These are phyloP conservation scores for Ceratocystiopsis brevicomis DNA, from an alignment of 2,329 filamentous ascomycete genomes.

Conservation along the genomic window DNA sequence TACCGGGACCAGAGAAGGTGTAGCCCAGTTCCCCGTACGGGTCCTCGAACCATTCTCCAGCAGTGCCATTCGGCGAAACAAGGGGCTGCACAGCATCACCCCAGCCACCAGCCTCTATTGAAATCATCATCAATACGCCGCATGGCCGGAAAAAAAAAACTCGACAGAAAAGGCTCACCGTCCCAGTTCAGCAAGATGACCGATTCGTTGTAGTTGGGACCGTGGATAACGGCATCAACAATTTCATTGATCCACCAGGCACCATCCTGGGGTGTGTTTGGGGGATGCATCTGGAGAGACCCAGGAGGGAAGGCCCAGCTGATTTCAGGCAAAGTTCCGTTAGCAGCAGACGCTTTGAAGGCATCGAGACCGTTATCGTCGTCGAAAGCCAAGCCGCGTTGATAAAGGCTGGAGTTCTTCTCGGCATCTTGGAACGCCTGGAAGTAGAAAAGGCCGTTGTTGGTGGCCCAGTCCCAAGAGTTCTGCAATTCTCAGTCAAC, in stretches of 20 bases:
- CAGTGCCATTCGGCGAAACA: constrained; percentile 26
- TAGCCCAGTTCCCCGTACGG: constrained; percentile 21
- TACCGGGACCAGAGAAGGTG: constrained; percentile 14
- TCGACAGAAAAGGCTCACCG: neutral
- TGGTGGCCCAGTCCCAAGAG: constrained; percentile 29
- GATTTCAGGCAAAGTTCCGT: constrained; percentile 30
- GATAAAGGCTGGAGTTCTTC: constrained; percentile 20
- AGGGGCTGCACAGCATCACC: constrained; percentile 35
- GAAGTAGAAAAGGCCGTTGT: constrained; percentile 35
- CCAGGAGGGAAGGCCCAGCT: constrained; percentile 32
- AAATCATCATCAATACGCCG: too few species aligned
- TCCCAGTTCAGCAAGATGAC: constrained; percentile 31
- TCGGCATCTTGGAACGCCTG: constrained; percentile 28
- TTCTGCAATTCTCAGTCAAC: constrained; percentile 10
- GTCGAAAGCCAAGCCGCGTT: constrained; percentile 26
- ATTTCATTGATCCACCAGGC: constrained; percentile 35
- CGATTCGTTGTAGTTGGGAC: constrained; percentile 28
- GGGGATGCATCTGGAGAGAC: constrained; percentile 33
- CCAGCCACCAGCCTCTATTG: constrained; percentile 31
- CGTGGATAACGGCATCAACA: constrained; percentile 28
- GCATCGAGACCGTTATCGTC: constrained; percentile 21
- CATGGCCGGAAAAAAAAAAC: too few species aligned
- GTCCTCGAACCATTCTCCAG: constrained; percentile 32
- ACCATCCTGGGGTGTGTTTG: constrained; percentile 32
- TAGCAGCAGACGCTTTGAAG: constrained; percentile 30